Base-by-base conservation (phyloP, 1,284 basidiomycete genomes). In the Inonotus hispidus region DNA sequence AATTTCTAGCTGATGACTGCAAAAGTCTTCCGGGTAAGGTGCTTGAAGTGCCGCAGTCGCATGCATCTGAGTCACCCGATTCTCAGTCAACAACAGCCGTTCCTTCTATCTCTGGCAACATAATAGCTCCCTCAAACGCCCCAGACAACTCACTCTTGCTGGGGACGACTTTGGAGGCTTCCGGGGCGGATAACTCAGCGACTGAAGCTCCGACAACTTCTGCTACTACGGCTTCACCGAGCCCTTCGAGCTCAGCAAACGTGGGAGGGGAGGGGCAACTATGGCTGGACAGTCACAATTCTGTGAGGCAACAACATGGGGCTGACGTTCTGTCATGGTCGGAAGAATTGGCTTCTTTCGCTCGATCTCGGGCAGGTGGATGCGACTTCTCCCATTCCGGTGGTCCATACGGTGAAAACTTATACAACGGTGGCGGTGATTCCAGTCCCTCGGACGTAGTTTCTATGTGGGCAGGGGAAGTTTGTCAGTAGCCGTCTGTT, bases 401-500 rank as follows among this genome's bases (percentile, higher is more conserved):
- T 37, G 67, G 67, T 6, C 71, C 74, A 11, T 81, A 81, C 62
- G 79, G 83, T 56, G 77, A 87, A 69, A 84, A 83, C 66, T 74
- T 85, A 35, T 78, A 77, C 38, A 82, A 81, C 53, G 84, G 77
- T 25, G 81, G 81, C 7, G 81, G 81, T 35, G 49, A 67, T 53
- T 82, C 81, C 63, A 66, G 76, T 35, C 72, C 80, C 54, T 50
- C 62, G 2, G 66, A 72, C 56, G 81, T 79, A 25, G 60, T 70
- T 23, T 52, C 62, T 46, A 39, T 52, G 14, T 70, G 69, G 70
- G 64, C 65, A 21, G 66, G 63, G 29, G 69, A 71, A 65, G 68
- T 58, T 10, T 63, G 66, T 67, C 57, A 55, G 66, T 64, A 32
- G 39, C 16, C 16, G n/a, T 5, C 39, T 52, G 52, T 19, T 59